Conservation (phyloP, 2,329 filamentous ascomycete genomes). For the Fusarium sp. region DNA sequence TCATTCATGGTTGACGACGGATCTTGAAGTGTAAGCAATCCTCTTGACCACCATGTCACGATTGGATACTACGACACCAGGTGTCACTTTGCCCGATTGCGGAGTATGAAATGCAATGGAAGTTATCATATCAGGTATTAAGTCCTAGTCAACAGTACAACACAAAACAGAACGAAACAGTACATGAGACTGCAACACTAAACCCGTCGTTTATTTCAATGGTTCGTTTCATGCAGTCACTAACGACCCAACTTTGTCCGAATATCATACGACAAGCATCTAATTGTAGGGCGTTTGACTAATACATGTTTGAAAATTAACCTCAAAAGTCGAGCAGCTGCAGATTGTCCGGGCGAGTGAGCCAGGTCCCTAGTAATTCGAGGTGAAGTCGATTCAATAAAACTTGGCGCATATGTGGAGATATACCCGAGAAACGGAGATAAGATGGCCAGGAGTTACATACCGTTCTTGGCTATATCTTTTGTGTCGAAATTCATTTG, state of each 20-base stretch:
- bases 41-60: background rate
- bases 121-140: background rate
- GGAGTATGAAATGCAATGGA: background rate
- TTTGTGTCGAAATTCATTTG: background rate
- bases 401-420: background rate
- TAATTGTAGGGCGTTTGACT: background rate
- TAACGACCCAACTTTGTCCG: background rate
- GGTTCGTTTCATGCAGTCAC: slow-evolving; percentile 10
- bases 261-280: slow-evolving; percentile 15
- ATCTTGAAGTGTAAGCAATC: slow-evolving; percentile 1
- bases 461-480: background rate
- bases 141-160: background rate
- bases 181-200: slow-evolving; percentile 5
- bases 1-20: slow-evolving; percentile 1
- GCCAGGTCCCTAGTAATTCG: no score
- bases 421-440: background rate
- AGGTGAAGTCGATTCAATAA: background rate
- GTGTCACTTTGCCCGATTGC: background rate
- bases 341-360: background rate
- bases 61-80: background rate
- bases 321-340: background rate
- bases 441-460: background rate
- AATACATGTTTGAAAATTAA: background rate
- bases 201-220: background rate
- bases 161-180: background rate